Conservation (phyloP, 305 asterid species). For the Solanum chacoense region DNA sequence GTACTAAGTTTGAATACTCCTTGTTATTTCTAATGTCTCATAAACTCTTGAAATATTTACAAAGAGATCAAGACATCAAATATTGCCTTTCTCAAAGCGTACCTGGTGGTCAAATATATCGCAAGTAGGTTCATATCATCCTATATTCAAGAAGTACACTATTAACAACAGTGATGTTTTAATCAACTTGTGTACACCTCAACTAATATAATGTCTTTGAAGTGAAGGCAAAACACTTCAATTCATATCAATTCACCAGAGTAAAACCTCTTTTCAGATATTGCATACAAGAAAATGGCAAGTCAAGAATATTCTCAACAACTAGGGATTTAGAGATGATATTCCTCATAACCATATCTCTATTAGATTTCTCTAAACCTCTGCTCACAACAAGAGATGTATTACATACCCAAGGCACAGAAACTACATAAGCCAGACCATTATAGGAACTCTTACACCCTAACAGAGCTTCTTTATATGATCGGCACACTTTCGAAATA, state of each 20-base stretch:
- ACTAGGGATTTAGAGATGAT: conserved; percentile 33
- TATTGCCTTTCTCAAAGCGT: not conserved
- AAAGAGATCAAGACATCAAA: not conserved
- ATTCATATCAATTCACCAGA: conserved; percentile 21
- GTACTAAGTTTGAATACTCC: not conserved
- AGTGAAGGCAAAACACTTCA: not conserved
- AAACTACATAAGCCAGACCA: conserved; percentile 50
- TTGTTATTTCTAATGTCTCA: not conserved
- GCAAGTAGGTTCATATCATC: not conserved
- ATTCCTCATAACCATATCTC: conserved; percentile 26
- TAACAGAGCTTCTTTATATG: conserved; percentile 44
- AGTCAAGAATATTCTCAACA: conserved; percentile 40
- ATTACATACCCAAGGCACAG: conserved; percentile 82
- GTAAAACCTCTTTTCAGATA: conserved; percentile 53
- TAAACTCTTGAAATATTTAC: not conserved
- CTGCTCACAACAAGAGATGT: conserved; percentile 57
- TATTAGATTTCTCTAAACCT: conserved; percentile 27
- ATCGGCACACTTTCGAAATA: conserved; percentile 30
- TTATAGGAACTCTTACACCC: conserved; percentile 10
- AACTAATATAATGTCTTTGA: not conserved
- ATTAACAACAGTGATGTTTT: not conserved
- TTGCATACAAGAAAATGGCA: conserved; percentile 65
- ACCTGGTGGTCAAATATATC: not conserved
- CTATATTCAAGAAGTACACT: not conserved
- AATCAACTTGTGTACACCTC: not conserved